Conservation (phyloP, 164 flowering plant species). For the Cinnamomum chago region DNA sequence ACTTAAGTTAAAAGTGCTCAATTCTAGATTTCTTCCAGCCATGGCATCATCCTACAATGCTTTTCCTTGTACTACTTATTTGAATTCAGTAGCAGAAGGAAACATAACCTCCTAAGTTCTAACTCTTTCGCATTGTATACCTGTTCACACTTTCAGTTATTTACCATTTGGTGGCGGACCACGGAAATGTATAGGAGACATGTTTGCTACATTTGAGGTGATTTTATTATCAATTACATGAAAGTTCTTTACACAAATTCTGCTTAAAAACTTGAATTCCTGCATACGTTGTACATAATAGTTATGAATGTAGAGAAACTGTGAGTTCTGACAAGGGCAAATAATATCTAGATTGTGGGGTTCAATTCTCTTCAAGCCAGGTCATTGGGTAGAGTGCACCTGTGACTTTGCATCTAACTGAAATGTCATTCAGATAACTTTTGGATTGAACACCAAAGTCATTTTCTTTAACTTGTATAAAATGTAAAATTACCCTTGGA, state of each 20-base stretch:
- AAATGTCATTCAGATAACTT: no score
- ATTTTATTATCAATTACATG: neutral
- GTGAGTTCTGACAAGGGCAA: no score
- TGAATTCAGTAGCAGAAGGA: neutral
- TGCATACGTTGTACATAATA: no score
- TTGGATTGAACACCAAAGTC: no score
- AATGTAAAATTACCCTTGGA: no score
- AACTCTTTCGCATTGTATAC: neutral
- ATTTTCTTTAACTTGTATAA: no score
- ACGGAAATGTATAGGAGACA: slow-evolving; percentile 91
- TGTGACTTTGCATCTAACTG: no score
- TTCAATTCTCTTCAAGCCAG: no score
- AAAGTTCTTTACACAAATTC: neutral
- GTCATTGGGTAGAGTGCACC: no score
- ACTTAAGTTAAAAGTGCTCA: neutral
- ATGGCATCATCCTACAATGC: neutral
- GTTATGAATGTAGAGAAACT: no score
- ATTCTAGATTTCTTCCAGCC: neutral
- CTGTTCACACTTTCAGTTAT: slow-evolving; percentile 48
- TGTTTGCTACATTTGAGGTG: slow-evolving; percentile 97
- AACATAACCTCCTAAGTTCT: neutral
- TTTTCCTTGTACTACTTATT: neutral
- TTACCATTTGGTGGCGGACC: slow-evolving; percentile 99
- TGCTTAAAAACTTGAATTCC: no score
- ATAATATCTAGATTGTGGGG: no score